Percentiles rank a stretch among this genome's conserved stretches.
Conservation (phyloP, 2,329 filamentous ascomycete species). For the Neocatenulostroma microsporum region DNA sequence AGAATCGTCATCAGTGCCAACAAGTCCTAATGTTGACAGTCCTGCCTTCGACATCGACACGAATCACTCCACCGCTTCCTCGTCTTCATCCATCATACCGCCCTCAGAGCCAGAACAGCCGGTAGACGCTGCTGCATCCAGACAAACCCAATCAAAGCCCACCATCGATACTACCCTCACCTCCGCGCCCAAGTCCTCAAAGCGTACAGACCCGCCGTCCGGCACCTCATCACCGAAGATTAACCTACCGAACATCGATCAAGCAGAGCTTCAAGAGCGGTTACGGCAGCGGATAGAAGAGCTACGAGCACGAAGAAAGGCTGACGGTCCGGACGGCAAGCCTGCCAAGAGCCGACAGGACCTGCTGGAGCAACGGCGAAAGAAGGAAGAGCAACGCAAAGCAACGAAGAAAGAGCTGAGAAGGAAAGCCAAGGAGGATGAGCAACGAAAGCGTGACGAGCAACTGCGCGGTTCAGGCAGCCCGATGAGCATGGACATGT, state of each 20-base stretch:
- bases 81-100: constrained; percentile 39
- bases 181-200: constrained; percentile 8
- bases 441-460: constrained; percentile 53
- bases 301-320: constrained; percentile 77
- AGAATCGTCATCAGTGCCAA: constrained; percentile 29
- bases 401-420: constrained; percentile 82
- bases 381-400: constrained; percentile 80
- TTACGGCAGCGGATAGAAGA: constrained; percentile 77
- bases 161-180: constrained; percentile 5
- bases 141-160: constrained; percentile 10
- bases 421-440: constrained; percentile 68
- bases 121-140: constrained; percentile 10
- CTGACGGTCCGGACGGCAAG: constrained; percentile 72
- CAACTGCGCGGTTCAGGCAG: constrained; percentile 53
- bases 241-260: constrained; percentile 53
- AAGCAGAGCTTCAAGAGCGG: constrained; percentile 66
- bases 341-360: constrained; percentile 82
- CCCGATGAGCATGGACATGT: constrained; percentile 39
- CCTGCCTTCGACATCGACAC: constrained; percentile 34
- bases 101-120: constrained; percentile 21
- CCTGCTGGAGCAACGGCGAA: constrained; percentile 78
- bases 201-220: constrained; percentile 10
- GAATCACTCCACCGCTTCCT: constrained; percentile 37
- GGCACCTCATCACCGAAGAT: constrained; percentile 28
- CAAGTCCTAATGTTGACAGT: constrained; percentile 31